Conservation (phyloP, 176 grass and related monocot species). For the Oryza officinalis region DNA sequence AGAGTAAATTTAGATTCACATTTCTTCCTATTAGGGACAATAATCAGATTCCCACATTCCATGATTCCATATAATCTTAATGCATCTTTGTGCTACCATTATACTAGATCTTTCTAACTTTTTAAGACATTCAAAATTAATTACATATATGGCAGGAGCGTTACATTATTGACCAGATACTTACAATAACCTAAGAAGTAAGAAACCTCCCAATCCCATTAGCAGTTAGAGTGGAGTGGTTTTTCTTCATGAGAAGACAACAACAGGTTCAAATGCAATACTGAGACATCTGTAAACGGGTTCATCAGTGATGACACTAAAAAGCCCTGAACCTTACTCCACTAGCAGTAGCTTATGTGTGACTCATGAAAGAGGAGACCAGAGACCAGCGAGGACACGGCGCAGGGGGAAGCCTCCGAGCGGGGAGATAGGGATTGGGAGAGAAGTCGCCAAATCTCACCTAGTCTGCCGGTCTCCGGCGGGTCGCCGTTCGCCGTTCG, state of each 20-base stretch:
- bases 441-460: not conserved
- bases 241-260: not conserved
- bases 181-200: not conserved
- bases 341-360: not conserved
- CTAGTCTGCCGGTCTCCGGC: not conserved
- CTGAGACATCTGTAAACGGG: not conserved
- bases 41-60: not conserved
- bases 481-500: not conserved
- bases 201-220: not conserved
- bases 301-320: not conserved
- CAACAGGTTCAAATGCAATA: not conserved
- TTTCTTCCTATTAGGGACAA: not conserved
- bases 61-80: not conserved
- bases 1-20: conserved; percentile 16
- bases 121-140: not conserved
- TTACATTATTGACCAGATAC: not conserved
- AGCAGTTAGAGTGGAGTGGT: not conserved
- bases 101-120: not conserved
- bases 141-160: not conserved
- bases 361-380: not conserved
- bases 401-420: not conserved
- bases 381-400: not conserved
- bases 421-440: not conserved
- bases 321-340: not conserved
- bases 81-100: not conserved